Evolutionary conservation across 352 stramenopile genomes (phyloP).

Genomic region (Phytophthora sp.): DNA sequence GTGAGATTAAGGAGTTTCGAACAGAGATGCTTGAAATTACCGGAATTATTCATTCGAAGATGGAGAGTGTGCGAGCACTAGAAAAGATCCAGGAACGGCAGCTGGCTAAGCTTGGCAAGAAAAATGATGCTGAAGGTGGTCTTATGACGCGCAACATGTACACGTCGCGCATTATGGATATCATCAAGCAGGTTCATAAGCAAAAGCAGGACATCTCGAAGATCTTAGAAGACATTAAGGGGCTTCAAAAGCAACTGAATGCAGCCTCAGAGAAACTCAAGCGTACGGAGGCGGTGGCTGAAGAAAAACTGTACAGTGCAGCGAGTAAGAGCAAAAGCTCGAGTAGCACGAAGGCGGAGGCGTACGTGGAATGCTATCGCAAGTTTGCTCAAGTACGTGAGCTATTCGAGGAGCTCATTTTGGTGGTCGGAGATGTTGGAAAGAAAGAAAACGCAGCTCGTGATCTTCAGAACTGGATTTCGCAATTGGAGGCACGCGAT

Average conservation of each 20-base stretch:
- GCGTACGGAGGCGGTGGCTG: constrained; percentile 77
- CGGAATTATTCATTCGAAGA: constrained; percentile 71
- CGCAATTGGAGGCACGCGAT: constrained; percentile 77
- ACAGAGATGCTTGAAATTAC: constrained; percentile 72
- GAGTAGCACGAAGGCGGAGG: constrained; percentile 27
- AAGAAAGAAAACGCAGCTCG: constrained; percentile 79
- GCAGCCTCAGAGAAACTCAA: constrained; percentile 79
- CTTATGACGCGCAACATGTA: constrained; percentile 80
- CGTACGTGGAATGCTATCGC: constrained; percentile 86
- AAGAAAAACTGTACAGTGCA: constrained; percentile 85
- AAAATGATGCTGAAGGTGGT: constrained; percentile 13
- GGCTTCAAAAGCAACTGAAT: constrained; percentile 85
- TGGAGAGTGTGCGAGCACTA: constrained; percentile 56
- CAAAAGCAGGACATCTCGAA: constrained; percentile 89
- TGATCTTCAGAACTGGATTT: constrained; percentile 87
- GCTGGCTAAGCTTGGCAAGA: constrained; percentile 23
- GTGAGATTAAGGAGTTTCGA: constrained; percentile 69
- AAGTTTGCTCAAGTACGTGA: constrained; percentile 84
- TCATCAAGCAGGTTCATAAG: constrained; percentile 91
- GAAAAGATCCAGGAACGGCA: constrained; percentile 60
- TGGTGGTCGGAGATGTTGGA: constrained; percentile 65
- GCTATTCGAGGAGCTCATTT: constrained; percentile 85
- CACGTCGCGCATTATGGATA: constrained; percentile 90
- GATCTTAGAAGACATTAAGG: constrained; percentile 80
- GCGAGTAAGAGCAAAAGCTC: constrained; percentile 43